Conservation (phyloP, 2,329 filamentous ascomycete genomes). For the Xenoacremonium recifei region DNA sequence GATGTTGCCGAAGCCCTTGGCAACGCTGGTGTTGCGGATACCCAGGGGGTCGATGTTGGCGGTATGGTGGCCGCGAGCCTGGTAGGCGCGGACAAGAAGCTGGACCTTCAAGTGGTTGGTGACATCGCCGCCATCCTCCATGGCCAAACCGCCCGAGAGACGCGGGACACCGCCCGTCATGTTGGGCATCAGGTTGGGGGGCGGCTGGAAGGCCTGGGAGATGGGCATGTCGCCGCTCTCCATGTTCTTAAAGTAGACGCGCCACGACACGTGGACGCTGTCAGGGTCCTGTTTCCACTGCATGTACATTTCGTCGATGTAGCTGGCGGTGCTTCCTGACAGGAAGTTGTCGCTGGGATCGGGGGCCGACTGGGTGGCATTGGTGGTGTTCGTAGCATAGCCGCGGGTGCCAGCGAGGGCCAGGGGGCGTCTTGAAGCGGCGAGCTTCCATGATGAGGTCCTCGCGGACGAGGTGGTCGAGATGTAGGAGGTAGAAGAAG, state of each 20-base stretch:
- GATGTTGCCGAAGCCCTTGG: slow-evolving; percentile 79
- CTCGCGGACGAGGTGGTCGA: slow-evolving; percentile 39
- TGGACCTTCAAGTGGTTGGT: slow-evolving; percentile 98
- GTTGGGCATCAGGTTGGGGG: slow-evolving; percentile 84
- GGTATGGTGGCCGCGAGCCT: slow-evolving; percentile 97
- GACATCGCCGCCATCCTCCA: slow-evolving; percentile 73
- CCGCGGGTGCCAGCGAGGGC: slow-evolving; percentile 49
- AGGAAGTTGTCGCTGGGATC: slow-evolving; percentile 96
- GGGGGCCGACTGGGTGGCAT: slow-evolving; percentile 51
- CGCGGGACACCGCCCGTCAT: slow-evolving; percentile 75
- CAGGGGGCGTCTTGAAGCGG: slow-evolving; percentile 47
- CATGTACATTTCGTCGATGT: slow-evolving; percentile 99
- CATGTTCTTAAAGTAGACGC: slow-evolving; percentile 99
- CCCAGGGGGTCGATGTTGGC: slow-evolving; percentile 94
- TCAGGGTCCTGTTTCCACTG: slow-evolving; percentile 92
- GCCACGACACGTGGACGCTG: slow-evolving; percentile 97
- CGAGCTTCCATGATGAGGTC: slow-evolving; percentile 44
- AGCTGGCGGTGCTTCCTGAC: slow-evolving; percentile 94
- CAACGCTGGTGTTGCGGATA: slow-evolving; percentile 64
- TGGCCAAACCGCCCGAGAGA: slow-evolving; percentile 67
- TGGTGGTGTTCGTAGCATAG: slow-evolving; percentile 43
- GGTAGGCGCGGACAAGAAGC: slow-evolving; percentile 93
- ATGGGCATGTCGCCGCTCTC: slow-evolving; percentile 97
- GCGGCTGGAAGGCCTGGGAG: slow-evolving; percentile 93
- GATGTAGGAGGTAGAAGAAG: slow-evolving; percentile 38